Evolutionary conservation across 495 filamentous ascomycete species (phyloP), one percentile per base, ranked within the genome.

Genomic region (Xylaria grammica): DNA sequence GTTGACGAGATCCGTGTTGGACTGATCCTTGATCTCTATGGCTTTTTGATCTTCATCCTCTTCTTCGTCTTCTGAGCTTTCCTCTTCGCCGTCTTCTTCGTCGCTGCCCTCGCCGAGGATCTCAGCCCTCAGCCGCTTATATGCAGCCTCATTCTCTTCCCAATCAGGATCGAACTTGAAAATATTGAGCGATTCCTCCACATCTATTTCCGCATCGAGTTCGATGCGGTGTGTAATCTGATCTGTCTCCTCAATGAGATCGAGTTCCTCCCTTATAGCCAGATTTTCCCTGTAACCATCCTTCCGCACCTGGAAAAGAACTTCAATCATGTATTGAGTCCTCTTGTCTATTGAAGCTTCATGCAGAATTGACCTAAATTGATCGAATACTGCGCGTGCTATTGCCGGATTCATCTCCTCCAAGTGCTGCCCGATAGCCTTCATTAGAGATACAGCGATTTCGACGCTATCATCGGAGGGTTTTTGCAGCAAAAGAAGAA

Each of bases 321-420:
- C 94, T 73, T 99, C 95, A 65, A 99, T 96, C 93, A 96, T 96
- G 75, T 97, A 98, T 78, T 98, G 95, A 32, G 94, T 91, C 62
- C 95, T 83, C 78, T 96, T 97, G 71, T 99, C 95, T 70, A 98
- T 94, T 71, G 93, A 92, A 38, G 92, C 91, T 74, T 98, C 96
- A 75, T 98, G 93, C 9, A 99, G 82, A 67, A 98, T 98, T 62
- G 87, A 93, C 55, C 95, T 81, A 79, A 99, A 96, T 73, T 97
- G 94, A 70, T 98, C 96, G 64, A 95, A 99, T 17, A 99, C 91
- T 49, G 88, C 90, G 60, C 93, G 84, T 22, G 92, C 90, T 68
- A 98, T 95, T 22, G 88, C 81, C 2, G 87, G 83, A 67, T 89
- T 94, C 91, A 97, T 95, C 74, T 97, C 94, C 74, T 98, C 94